Evolutionary conservation across 2,329 filamentous ascomycete genomes (phyloP).

Genomic region (Beauveria varroae): DNA sequence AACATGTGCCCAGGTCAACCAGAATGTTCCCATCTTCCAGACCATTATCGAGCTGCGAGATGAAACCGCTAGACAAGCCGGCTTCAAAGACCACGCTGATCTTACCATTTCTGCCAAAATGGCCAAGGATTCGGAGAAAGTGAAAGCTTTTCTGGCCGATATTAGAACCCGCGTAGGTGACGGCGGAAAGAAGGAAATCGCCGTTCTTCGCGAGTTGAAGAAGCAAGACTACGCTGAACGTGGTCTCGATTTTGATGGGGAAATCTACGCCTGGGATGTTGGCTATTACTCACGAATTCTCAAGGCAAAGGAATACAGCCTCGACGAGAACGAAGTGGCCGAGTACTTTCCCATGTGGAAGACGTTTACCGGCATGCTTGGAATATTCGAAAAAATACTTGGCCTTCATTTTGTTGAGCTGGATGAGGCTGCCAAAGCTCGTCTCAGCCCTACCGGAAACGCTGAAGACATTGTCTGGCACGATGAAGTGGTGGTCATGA

Average conservation of each 20-base stretch:
- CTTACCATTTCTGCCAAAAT: constrained; percentile 78
- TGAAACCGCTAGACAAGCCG: constrained; percentile 68
- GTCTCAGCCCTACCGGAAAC: constrained; percentile 58
- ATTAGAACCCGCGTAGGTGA: constrained; percentile 58
- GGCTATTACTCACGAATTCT: constrained; percentile 74
- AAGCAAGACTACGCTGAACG: constrained; percentile 57
- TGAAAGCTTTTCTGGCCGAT: constrained; percentile 66
- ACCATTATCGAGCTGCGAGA: constrained; percentile 69
- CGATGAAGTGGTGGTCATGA: constrained; percentile 73
- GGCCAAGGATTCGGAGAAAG: constrained; percentile 68
- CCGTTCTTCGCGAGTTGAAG: constrained; percentile 66
- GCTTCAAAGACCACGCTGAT: constrained; percentile 69
- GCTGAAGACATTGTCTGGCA: constrained; percentile 73
- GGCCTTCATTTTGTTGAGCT: constrained; percentile 73
- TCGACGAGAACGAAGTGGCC: constrained; percentile 72
- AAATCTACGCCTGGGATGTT: constrained; percentile 79
- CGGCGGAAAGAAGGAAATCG: constrained; percentile 63
- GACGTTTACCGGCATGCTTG: constrained; percentile 70
- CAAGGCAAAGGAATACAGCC: constrained; percentile 71
- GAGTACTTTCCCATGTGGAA: constrained; percentile 76
- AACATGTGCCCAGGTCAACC: constrained; percentile 43
- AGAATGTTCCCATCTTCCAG: constrained; percentile 66
- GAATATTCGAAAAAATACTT: constrained; percentile 77
- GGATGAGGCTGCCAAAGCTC: constrained; percentile 54
- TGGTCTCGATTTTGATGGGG: constrained; percentile 52